phyloP scores from a whole-genome alignment of 169 alveolate genomes.

The Toxoplasma gondii region DNA sequence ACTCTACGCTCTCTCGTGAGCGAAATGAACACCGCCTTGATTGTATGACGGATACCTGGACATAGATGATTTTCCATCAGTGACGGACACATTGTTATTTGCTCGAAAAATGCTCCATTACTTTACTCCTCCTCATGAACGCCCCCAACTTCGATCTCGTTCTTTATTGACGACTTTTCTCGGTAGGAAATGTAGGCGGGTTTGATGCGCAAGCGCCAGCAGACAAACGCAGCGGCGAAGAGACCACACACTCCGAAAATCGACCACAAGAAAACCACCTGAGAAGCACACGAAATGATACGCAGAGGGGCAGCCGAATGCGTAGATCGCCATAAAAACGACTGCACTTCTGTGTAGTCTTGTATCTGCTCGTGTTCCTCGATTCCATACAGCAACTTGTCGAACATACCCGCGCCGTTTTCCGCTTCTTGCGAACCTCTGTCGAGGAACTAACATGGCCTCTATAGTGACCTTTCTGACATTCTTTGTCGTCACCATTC shows the following conservation, averaged over 20 bases:
- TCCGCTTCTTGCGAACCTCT: no score
- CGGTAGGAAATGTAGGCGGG: slow-evolving; percentile 22
- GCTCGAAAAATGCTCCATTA: no score
- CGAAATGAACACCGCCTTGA: no score
- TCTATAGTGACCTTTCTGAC: no score
- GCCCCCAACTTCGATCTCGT: background rate
- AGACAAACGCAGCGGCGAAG: slow-evolving; percentile 11
- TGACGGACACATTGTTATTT: no score
- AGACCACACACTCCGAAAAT: slow-evolving; percentile 32
- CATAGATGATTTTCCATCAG: no score
- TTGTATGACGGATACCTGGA: no score
- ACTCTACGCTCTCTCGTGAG: no score
- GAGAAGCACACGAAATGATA: background rate
- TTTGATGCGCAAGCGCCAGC: slow-evolving; percentile 40
- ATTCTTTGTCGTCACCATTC: no score
- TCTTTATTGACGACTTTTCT: background rate
- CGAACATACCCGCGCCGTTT: no score
- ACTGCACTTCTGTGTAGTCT: background rate
- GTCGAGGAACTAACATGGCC: no score
- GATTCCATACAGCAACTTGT: background rate
- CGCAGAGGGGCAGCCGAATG: background rate
- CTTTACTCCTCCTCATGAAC: background rate
- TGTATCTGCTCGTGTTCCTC: background rate
- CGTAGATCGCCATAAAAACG: background rate
- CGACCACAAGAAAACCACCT: slow-evolving; percentile 57